Evolutionary conservation across 768 basidiomycete genomes (phyloP).

Genomic region (Termitomyces sp.): DNA sequence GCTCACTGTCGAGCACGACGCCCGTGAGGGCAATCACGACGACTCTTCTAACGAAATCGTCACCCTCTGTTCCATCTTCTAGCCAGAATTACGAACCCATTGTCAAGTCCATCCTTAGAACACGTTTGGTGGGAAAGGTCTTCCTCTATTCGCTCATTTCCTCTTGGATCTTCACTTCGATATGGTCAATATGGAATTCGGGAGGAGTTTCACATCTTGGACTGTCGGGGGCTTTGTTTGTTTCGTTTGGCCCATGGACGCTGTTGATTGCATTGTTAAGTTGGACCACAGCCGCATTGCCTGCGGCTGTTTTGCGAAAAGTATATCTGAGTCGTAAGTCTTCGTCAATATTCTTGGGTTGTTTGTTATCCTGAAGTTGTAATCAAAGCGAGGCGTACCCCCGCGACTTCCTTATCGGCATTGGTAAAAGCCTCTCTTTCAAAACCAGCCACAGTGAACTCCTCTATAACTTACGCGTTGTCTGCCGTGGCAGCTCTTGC

Average conservation of each 20-base stretch:
- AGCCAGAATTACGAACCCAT: slow-evolving; percentile 60
- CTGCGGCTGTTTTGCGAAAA: slow-evolving; percentile 55
- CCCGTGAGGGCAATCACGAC: slow-evolving; percentile 48
- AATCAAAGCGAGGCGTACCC: slow-evolving; percentile 38
- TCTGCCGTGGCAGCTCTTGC: slow-evolving; percentile 41
- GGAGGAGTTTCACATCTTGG: slow-evolving; percentile 30
- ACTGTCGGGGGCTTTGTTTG: slow-evolving; percentile 23
- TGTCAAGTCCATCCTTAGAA: slow-evolving; percentile 55
- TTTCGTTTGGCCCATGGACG: slow-evolving; percentile 39
- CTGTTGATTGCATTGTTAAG: slow-evolving; percentile 32
- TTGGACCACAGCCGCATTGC: slow-evolving; percentile 54
- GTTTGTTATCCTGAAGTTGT: neutral
- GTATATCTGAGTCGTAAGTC: slow-evolving; percentile 52
- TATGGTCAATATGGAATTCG: slow-evolving; percentile 40
- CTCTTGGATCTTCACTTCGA: slow-evolving; percentile 36
- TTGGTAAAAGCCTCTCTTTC: slow-evolving; percentile 40
- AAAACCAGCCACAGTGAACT: slow-evolving; percentile 40
- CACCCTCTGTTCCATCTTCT: slow-evolving; percentile 53
- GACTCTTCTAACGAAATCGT: slow-evolving; percentile 38
- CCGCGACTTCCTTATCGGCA: slow-evolving; percentile 47
- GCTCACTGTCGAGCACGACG: slow-evolving; percentile 23
- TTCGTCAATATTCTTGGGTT: neutral
- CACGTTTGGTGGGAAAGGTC: slow-evolving; percentile 51
- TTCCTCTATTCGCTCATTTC: slow-evolving; percentile 46
- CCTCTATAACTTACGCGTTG: slow-evolving; percentile 39